Conservation (phyloP, 2,329 filamentous ascomycete species). For the Aphanoascus verrucosus region DNA sequence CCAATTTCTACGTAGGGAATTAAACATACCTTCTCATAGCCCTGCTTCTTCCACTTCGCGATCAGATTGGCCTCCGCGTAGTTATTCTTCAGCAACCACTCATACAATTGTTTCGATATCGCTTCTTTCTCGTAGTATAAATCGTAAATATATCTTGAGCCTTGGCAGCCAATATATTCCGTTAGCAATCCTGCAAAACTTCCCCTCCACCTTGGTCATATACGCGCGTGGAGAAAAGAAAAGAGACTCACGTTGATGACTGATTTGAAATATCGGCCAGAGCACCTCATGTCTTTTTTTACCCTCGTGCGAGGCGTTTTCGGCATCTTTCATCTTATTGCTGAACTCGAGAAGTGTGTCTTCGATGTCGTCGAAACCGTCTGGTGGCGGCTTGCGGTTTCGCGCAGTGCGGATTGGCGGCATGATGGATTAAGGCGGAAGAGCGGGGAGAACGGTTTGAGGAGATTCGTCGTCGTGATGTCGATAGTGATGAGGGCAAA, state of each 20-base stretch:
- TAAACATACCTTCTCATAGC: constrained; percentile 77
- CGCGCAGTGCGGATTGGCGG: constrained; percentile 50
- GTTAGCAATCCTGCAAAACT: background rate
- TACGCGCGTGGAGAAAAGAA: background rate
- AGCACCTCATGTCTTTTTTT: constrained; percentile 83
- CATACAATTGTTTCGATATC: constrained; percentile 83
- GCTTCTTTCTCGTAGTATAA: constrained; percentile 97
- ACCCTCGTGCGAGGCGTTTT: constrained; percentile 70
- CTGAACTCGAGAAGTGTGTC: constrained; percentile 56
- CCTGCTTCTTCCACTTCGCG: constrained; percentile 99
- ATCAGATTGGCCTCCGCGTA: constrained; percentile 94
- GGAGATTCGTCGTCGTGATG: background rate
- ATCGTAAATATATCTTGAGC: constrained; percentile 85
- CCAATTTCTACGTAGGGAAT: background rate
- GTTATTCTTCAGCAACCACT: constrained; percentile 91
- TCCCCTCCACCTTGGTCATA: background rate
- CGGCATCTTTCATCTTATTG: constrained; percentile 66
- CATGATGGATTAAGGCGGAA: constrained; percentile 34
- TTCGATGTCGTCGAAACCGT: constrained; percentile 58
- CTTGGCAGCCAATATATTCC: constrained; percentile 25
- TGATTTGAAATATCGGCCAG: constrained; percentile 97
- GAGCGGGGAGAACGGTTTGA: background rate
- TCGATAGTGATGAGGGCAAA: background rate
- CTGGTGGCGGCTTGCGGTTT: constrained; percentile 54
- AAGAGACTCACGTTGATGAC: constrained; percentile 62